phyloP scores from a whole-genome alignment of 805 yeast genomes.

The Candida berthetii region DNA sequence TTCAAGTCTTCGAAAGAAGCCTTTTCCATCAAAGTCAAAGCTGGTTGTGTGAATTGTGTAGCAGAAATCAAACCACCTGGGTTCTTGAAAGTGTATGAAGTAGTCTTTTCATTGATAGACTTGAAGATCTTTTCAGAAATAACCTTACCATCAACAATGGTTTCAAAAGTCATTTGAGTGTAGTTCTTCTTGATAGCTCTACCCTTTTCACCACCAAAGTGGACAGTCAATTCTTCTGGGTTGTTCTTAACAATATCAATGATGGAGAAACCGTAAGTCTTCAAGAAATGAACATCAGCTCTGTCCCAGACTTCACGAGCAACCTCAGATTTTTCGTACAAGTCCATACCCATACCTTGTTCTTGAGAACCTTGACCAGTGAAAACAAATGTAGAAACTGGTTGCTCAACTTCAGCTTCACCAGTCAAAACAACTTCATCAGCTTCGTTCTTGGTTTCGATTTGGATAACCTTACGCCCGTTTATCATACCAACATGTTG shows the following conservation, averaged over 20 bases:
- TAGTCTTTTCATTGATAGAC: slow-evolving; percentile 74
- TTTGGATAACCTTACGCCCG: slow-evolving; percentile 95
- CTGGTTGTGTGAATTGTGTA: slow-evolving; percentile 99
- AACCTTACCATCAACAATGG: slow-evolving; percentile 78
- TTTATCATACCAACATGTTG: slow-evolving; percentile 99
- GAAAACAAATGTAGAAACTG: slow-evolving; percentile 92
- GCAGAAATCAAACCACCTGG: slow-evolving; percentile 95
- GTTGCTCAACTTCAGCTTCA: slow-evolving; percentile 99
- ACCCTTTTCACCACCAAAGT: slow-evolving; percentile 98
- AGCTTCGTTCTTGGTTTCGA: slow-evolving; percentile 79
- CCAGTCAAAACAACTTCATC: slow-evolving; percentile 82
- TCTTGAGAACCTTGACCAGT: slow-evolving; percentile 99
- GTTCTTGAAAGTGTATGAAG: slow-evolving; percentile 82
- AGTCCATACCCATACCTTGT: slow-evolving; percentile 99
- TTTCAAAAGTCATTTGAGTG: slow-evolving; percentile 96
- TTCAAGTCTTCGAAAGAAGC: slow-evolving; percentile 98
- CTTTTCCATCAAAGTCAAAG: slow-evolving; percentile 98
- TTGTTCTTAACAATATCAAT: slow-evolving; percentile 92
- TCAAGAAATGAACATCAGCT: slow-evolving; percentile 89
- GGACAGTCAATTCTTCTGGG: slow-evolving; percentile 92
- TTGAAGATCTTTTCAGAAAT: slow-evolving; percentile 94
- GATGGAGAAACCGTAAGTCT: slow-evolving; percentile 95
- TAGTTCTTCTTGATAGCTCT: slow-evolving; percentile 91
- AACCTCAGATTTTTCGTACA: slow-evolving; percentile 83
- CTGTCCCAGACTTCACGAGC: slow-evolving; percentile 97